A percentile compares a stretch with the other conserved stretches of the same genome.
Evolutionary conservation across 2,329 filamentous ascomycete species (phyloP).

Genomic region (Salinomyces thailandicus): DNA sequence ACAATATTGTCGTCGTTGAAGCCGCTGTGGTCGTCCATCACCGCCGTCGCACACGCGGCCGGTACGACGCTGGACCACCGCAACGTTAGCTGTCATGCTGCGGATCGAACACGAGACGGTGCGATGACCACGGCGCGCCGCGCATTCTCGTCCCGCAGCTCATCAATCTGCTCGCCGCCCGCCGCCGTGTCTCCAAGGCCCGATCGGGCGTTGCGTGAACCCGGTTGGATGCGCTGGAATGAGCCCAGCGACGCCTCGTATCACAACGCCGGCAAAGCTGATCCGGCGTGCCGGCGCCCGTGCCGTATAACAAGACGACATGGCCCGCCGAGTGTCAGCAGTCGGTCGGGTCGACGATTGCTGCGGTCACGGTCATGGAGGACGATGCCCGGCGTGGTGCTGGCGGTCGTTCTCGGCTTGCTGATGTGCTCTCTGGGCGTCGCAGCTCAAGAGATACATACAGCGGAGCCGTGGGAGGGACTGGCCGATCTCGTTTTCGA

Average conservation of each 20-base stretch:
- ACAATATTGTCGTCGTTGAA: not conserved
- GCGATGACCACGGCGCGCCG: constrained; percentile 18
- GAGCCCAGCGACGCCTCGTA: constrained; percentile 14
- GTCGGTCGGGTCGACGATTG: constrained; percentile 6
- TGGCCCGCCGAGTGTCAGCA: constrained; percentile 1
- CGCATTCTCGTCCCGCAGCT: constrained; percentile 19
- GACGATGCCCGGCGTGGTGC: constrained; percentile 5
- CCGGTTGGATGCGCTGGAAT: constrained; percentile 16
- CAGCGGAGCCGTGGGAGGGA: constrained; percentile 7
- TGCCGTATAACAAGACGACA: constrained; percentile 4
- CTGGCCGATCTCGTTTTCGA: constrained; percentile 19
- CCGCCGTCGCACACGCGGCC: not conserved
- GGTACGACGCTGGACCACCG: not conserved
- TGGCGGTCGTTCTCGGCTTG: constrained; percentile 13
- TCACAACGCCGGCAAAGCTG: constrained; percentile 7
- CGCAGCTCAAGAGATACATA: constrained; percentile 11
- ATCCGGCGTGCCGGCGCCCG: constrained; percentile 3
- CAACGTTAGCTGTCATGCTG: not conserved
- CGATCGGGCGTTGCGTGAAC: constrained; percentile 7
- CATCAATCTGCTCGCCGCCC: constrained; percentile 12
- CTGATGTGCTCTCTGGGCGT: constrained; percentile 14
- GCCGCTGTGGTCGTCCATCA: not conserved
- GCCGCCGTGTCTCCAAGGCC: constrained; percentile 13
- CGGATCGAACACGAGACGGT: constrained; percentile 7
- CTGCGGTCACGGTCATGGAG: not conserved